Evolutionary conservation across 495 filamentous ascomycete species (phyloP), one percentile per base, ranked within the genome.

Genomic region (Trichoderma erinaceum): DNA sequence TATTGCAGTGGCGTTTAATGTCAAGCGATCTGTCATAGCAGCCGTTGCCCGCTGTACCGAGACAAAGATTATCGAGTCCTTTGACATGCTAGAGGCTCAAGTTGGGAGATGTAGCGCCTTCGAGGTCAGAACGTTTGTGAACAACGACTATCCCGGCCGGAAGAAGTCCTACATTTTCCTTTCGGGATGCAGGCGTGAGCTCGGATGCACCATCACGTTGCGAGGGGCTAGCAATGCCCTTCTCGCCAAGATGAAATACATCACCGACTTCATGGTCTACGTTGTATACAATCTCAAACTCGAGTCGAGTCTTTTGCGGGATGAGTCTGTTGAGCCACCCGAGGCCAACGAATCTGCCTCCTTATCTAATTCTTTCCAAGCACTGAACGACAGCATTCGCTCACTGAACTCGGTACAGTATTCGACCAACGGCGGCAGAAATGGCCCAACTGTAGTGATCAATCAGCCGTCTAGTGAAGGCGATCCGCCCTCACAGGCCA

Each of bases 221-320:
- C 90, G 96, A 50, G 96, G 96, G 3, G 92, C 88, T 25, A 83
- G 89, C 61, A 88, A 86, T 41, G 75, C 85, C 50, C 80, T 85
- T 0, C 83, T 99, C 7, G 80, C 84, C 3, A 90, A 86, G 68
- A 88, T 99, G 75, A 99, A 99, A 75, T 86, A 86, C 58, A 96
- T 99, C 72, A 96, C 95, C 3, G 96, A 99, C 75, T 96, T 99
- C 73, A 97, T 99, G 93, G 88, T 94, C 67, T 99, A 97, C 73
- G 96, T 99, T 29, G 92, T 97, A 18, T 97, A 99, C 77, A 99
- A 97, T 71, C 83, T 98, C 25, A 97, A 95, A 74, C 85, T 99
- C 10, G 96, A 99, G 77, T 97, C 96, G 2, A 97, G 88, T 73
- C 77, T 99, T 63, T 95, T 99, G 90, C 86, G 93, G 65, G 96